These are phyloP conservation scores for Cucumis melo DNA, from an alignment of 306 rosid genomes.

Conservation along the genomic window DNA sequence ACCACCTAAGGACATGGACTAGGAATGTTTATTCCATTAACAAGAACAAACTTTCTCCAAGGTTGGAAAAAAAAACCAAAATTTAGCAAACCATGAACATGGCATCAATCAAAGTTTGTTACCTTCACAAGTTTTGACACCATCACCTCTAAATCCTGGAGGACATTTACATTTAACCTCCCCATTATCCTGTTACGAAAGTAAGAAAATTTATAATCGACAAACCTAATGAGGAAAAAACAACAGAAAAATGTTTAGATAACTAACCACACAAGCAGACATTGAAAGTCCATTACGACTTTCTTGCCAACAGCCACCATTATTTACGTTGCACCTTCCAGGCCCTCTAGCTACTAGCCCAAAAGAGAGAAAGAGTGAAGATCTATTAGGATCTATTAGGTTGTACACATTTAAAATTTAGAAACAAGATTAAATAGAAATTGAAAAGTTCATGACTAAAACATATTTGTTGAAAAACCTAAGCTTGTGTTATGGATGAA, in stretches of 20 bases:
- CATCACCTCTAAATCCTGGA: constrained; percentile 81
- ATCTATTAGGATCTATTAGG: background rate
- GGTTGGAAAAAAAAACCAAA: background rate
- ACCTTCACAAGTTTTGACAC: constrained; percentile 81
- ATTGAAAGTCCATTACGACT: constrained; percentile 63
- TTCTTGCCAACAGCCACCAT: constrained; percentile 98
- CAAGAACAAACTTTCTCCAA: background rate
- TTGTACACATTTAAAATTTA: background rate
- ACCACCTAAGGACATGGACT: background rate
- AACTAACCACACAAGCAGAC: constrained; percentile 76
- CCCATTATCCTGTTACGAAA: constrained; percentile 59
- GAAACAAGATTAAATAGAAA: background rate
- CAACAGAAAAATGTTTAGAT: background rate
- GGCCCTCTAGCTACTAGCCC: constrained; percentile 76
- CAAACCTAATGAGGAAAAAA: background rate
- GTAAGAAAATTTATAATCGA: constrained; percentile 6
- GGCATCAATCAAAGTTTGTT: constrained; percentile 1
- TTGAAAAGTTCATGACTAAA: background rate
- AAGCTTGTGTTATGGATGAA: background rate
- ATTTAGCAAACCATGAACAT: background rate
- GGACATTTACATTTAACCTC: constrained; percentile 72
- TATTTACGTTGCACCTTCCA: constrained; percentile 87
- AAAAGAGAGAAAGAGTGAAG: constrained; percentile 6
- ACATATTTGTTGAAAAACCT: background rate
- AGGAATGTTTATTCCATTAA: background rate